Percentiles rank a stretch among this genome's conserved stretches.
These are phyloP conservation scores for Cynanchum wilfordii DNA, from an alignment of 257 asterid genomes.

Conservation along the genomic window DNA sequence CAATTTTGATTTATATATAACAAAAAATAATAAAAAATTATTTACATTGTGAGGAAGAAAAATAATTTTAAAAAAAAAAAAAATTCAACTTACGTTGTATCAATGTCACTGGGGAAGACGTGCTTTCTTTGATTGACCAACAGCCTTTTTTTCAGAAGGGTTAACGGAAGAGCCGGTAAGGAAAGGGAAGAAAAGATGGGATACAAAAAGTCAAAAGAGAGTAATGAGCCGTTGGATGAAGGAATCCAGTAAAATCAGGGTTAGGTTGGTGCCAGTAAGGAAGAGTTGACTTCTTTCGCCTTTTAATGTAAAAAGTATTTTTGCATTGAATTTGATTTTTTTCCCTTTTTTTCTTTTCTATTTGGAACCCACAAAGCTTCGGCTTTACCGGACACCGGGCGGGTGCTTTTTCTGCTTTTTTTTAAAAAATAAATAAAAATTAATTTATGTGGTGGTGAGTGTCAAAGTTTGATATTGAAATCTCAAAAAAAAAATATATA, in stretches of 20 bases:
- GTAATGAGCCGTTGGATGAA: constrained; percentile 65
- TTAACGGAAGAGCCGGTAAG: constrained; percentile 29
- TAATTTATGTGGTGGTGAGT: background rate
- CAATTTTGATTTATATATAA: too few species aligned
- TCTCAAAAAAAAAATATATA: too few species aligned
- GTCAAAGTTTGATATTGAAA: constrained; percentile 19
- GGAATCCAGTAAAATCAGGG: constrained; percentile 6
- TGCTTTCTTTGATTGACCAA: background rate
- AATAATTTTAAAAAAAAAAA: too few species aligned
- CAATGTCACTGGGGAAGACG: background rate
- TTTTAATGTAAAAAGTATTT: constrained; percentile 27
- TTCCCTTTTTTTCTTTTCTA: too few species aligned
- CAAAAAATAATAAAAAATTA: too few species aligned
- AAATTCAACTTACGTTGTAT: too few species aligned
- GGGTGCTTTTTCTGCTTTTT: background rate
- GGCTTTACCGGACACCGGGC: constrained; percentile 28
- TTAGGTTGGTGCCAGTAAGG: constrained; percentile 45
- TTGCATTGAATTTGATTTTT: background rate
- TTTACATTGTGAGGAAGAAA: too few species aligned
- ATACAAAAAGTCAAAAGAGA: constrained; percentile 55
- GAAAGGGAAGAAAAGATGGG: constrained; percentile 13
- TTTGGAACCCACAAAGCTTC: constrained; percentile 21
- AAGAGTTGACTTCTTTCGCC: constrained; percentile 35
- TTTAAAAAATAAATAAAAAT: too few species aligned
- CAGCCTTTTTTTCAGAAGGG: constrained; percentile 8